These are phyloP conservation scores for Thuja plicata DNA, from an alignment of 83 land plant species.

Conservation along the genomic window DNA sequence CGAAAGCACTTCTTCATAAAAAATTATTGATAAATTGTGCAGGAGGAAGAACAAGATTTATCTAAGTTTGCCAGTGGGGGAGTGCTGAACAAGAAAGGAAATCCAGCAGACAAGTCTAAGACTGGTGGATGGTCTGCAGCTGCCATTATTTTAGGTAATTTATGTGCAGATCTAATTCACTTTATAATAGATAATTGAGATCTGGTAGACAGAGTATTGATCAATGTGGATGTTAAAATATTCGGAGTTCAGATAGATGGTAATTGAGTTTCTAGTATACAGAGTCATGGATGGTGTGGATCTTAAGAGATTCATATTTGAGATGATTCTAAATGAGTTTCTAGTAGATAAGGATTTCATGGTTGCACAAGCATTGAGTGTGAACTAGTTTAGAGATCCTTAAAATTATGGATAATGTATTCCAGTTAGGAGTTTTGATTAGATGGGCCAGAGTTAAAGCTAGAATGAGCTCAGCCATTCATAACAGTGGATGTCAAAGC, in stretches of 20 bases:
- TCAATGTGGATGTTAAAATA: not conserved
- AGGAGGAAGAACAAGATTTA: not conserved
- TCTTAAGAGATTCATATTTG: too few species aligned
- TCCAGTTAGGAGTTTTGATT: not conserved
- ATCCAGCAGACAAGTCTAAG: conserved; percentile 38
- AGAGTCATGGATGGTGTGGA: too few species aligned
- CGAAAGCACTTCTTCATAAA: too few species aligned
- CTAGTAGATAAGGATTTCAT: not conserved
- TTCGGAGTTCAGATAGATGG: not conserved
- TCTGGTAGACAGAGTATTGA: not conserved
- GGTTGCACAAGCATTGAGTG: not conserved
- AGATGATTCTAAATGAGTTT: too few species aligned
- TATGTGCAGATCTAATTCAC: not conserved
- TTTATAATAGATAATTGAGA: not conserved
- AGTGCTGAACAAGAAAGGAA: conserved; percentile 36
- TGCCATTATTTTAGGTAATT: conserved; percentile 46
- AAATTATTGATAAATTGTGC: not conserved
- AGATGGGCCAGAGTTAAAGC: not conserved
- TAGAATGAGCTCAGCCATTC: not conserved
- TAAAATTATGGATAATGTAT: too few species aligned
- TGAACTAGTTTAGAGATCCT: not conserved
- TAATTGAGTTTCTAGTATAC: not conserved
- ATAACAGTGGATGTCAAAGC: not conserved
- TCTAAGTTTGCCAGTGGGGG: conserved; percentile 18
- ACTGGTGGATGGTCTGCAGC: conserved; percentile 68